Evolutionary conservation across 768 basidiomycete genomes (phyloP).

Genomic region (Podaxis carcinomalis): DNA sequence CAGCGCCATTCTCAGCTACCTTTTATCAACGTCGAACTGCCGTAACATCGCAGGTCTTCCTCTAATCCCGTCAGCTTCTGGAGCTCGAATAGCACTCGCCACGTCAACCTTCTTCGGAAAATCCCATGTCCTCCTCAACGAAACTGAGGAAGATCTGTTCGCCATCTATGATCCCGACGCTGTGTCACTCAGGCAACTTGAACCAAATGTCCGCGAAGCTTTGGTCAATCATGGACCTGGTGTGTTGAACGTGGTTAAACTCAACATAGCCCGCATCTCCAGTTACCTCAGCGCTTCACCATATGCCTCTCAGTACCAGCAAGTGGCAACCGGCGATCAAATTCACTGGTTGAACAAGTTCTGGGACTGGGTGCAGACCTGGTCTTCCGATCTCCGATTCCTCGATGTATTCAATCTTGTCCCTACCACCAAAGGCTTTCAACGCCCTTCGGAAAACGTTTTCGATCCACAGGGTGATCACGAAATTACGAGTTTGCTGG

Average conservation of each 20-base stretch:
- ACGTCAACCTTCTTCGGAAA: neutral
- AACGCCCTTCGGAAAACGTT: slow-evolving; percentile 19
- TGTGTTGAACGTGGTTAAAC: slow-evolving; percentile 26
- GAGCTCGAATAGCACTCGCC: neutral
- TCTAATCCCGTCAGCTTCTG: slow-evolving; percentile 26
- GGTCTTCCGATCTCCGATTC: slow-evolving; percentile 13
- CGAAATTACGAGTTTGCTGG: slow-evolving; percentile 17
- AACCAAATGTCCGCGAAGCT: slow-evolving; percentile 18
- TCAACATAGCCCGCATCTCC: slow-evolving; percentile 23
- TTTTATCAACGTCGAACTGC: slow-evolving; percentile 29
- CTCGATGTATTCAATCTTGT: slow-evolving; percentile 23
- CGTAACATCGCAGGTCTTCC: slow-evolving; percentile 32
- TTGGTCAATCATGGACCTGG: slow-evolving; percentile 19
- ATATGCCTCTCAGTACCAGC: neutral
- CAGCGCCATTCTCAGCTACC: slow-evolving; percentile 24
- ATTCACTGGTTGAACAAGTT: slow-evolving; percentile 35
- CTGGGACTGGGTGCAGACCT: slow-evolving; percentile 38
- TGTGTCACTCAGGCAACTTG: slow-evolving; percentile 26
- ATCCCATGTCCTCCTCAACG: slow-evolving; percentile 24
- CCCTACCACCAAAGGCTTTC: slow-evolving; percentile 28
- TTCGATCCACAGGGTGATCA: slow-evolving; percentile 19
- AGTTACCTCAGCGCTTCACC: slow-evolving; percentile 21
- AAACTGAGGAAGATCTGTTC: slow-evolving; percentile 23
- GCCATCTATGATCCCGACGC: slow-evolving; percentile 25
- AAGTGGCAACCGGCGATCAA: slow-evolving; percentile 8